Conservation (phyloP, 495 filamentous ascomycete species). For the Acidomyces sp. region DNA sequence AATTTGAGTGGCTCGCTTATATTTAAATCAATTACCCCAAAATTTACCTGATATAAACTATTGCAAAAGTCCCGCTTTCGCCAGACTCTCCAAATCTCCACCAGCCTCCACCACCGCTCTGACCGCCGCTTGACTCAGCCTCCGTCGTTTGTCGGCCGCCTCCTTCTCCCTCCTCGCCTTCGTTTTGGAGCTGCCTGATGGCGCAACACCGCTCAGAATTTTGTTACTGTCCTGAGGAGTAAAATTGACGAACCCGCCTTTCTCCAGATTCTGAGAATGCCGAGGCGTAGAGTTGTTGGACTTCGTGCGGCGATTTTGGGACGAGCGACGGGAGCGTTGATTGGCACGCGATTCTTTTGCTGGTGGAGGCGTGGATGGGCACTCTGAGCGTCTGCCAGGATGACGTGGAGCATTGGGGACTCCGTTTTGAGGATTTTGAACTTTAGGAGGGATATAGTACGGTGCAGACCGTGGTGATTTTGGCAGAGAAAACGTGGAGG, state of each 20-base stretch:
- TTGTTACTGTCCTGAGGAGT: slow-evolving; percentile 67
- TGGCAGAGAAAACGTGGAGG: too few relatives aligned
- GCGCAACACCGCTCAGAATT: slow-evolving; percentile 83
- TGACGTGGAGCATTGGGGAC: slow-evolving; percentile 11
- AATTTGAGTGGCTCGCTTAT: too few relatives aligned
- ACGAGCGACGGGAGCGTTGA: not conserved
- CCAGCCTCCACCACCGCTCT: slow-evolving; percentile 65
- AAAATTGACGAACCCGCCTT: slow-evolving; percentile 76
- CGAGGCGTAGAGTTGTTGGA: slow-evolving; percentile 8
- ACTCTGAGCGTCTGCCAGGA: too few relatives aligned
- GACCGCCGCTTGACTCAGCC: slow-evolving; percentile 58
- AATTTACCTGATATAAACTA: too few relatives aligned
- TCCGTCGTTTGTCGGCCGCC: slow-evolving; percentile 62
- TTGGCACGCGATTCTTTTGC: slow-evolving; percentile 11
- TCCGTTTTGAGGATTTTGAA: too few relatives aligned
- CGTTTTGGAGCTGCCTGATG: slow-evolving; percentile 81
- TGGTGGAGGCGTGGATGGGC: too few relatives aligned
- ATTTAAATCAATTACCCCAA: too few relatives aligned
- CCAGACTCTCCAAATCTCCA: slow-evolving; percentile 51
- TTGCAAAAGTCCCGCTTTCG: slow-evolving; percentile 25
- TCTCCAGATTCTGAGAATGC: slow-evolving; percentile 1
- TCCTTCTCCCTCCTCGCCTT: slow-evolving; percentile 82
- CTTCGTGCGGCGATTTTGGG: slow-evolving; percentile 12
- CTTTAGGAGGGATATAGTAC: too few relatives aligned
- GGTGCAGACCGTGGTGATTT: too few relatives aligned